Evolutionary conservation across 2,329 filamentous ascomycete genomes (phyloP), one percentile per base, ranked within the genome.

Genomic region (Colletotrichum cuscutae): DNA sequence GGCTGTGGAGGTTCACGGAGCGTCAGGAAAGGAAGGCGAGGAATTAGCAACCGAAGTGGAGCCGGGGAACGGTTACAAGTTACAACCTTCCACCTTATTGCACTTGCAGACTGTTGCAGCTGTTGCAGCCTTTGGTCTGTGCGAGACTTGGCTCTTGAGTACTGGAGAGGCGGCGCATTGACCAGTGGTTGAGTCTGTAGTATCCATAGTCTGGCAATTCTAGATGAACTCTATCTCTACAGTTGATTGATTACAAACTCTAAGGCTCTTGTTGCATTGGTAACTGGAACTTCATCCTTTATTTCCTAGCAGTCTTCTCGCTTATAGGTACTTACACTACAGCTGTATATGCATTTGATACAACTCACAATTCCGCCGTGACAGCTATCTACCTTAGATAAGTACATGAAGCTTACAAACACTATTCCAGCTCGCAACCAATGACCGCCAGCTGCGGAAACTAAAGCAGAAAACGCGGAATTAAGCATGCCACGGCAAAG

Each of bases 101-200:
- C 9, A 9, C 6, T 46, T 46, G 42, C 19, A 46, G 42, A 12
- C 9, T 19, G 5, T 46, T 46, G 42, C 42, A 49, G 42, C 37
- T 63, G 60, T 63, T 37, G 42, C 46, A 24, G 46, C 19, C 24
- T 4, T 46, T 63, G 60, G 60, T 53, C 60, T 63, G 60, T 63
- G 60, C 60, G 54, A 42, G n/a, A 32, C 19, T 28, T 52, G n/a
- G 26, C 30, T 62, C n/a, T 59, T 30, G 24, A 19, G 19, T 8
- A 22, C 42, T 49, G 19, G 42, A 49, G 32, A 61, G 42, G 12
- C n/a, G 19, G 54, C 22, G 12, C 56, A 35, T 24, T 30, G 30
- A 13, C 30, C 19, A 37, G 19, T 22, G 42, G 32, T 9, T 26
- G 7, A n/a, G 24, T 24, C 12, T 9, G 49, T 6, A 35, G 32